These are phyloP conservation scores for Monilinia fructigena DNA, from an alignment of 2,329 filamentous ascomycete species.

Conservation along the genomic window DNA sequence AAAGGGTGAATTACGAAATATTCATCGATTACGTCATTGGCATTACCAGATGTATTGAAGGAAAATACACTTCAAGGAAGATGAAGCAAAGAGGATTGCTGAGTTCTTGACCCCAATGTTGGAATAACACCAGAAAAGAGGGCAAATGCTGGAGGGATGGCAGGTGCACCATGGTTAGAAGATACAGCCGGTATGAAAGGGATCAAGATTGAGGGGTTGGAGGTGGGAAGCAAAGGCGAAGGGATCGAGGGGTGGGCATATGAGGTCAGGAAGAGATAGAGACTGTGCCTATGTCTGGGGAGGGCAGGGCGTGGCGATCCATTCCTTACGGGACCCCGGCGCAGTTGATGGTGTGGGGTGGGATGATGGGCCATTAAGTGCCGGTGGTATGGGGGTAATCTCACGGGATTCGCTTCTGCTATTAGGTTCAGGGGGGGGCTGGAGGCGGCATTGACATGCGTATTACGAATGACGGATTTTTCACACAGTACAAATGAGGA, in stretches of 20 bases:
- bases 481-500: constrained; percentile 11
- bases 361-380: constrained; percentile 7
- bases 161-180: constrained; percentile 76
- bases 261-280: constrained; percentile 69
- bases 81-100: constrained; percentile 75
- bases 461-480: constrained; percentile 10
- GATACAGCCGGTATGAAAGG: constrained; percentile 87
- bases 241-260: constrained; percentile 92
- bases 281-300: background rate
- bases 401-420: background rate
- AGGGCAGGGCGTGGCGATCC: background rate
- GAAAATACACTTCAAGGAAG: constrained; percentile 94
- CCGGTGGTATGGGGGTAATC: background rate
- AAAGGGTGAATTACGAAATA: constrained; percentile 95
- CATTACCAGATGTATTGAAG: constrained; percentile 82
- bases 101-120: constrained; percentile 90
- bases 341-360: constrained; percentile 3
- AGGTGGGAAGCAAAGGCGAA: constrained; percentile 80
- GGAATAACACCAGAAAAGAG: constrained; percentile 83
- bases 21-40: constrained; percentile 94
- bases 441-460: constrained; percentile 1
- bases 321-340: background rate
- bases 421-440: background rate
- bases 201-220: constrained; percentile 67
- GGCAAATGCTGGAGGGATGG: constrained; percentile 96